Evolutionary conservation across 805 yeast species (phyloP).

Genomic region (Barnettozyma populi): DNA sequence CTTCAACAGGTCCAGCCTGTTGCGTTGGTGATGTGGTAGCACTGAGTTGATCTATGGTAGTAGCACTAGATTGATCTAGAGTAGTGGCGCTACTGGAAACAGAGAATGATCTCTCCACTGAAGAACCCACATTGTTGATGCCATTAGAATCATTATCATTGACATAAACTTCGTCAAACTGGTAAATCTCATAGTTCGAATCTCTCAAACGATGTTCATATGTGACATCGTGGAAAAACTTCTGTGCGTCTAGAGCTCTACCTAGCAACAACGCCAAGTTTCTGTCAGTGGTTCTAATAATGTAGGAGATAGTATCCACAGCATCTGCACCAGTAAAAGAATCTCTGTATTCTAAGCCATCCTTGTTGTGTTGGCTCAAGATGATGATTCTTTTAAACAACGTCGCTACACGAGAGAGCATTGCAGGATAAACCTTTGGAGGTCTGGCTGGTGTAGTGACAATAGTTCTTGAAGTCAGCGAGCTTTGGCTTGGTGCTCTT

Average conservation of each 20-base stretch:
- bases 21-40: slow-evolving; percentile 2
- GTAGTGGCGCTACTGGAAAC: slow-evolving; percentile 19
- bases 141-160: slow-evolving; percentile 25
- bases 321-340: slow-evolving; percentile 94
- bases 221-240: slow-evolving; percentile 90
- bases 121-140: not conserved
- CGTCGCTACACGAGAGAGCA: slow-evolving; percentile 78
- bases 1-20: slow-evolving; percentile 17
- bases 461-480: slow-evolving; percentile 35
- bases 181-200: slow-evolving; percentile 81
- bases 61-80: slow-evolving; percentile 1
- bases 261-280: slow-evolving; percentile 86
- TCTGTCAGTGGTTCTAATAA: slow-evolving; percentile 85
- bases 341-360: slow-evolving; percentile 87
- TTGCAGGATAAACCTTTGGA: slow-evolving; percentile 85
- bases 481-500: slow-evolving; percentile 21
- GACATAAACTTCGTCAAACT: slow-evolving; percentile 56
- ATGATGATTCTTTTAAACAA: slow-evolving; percentile 66
- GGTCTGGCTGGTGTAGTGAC: slow-evolving; percentile 38
- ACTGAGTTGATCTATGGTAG: slow-evolving; percentile 10
- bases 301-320: slow-evolving; percentile 80
- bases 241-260: slow-evolving; percentile 89
- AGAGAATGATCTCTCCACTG: slow-evolving; percentile 28
- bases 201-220: slow-evolving; percentile 92
- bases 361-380: slow-evolving; percentile 76